phyloP scores from a whole-genome alignment of 2,329 filamentous ascomycete genomes.

The Trichoderma aggressivum region DNA sequence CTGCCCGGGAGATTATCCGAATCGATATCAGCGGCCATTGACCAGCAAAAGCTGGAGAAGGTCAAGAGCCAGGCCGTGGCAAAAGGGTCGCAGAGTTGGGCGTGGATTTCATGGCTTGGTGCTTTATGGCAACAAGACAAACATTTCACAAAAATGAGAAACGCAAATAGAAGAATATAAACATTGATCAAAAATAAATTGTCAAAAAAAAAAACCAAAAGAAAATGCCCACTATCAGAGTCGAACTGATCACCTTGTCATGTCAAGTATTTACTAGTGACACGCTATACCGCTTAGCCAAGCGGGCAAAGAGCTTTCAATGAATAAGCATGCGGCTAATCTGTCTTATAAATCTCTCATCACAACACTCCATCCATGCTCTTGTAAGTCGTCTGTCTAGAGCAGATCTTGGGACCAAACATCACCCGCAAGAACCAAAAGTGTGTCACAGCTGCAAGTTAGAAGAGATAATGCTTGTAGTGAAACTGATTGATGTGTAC shows the following conservation, averaged over 20 bases:
- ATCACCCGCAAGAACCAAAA: neutral
- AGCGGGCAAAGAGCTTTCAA: constrained; percentile 12
- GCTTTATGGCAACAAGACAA: neutral
- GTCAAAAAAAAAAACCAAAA: constrained; percentile 1
- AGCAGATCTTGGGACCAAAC: neutral
- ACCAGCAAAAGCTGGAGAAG: neutral
- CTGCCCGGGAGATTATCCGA: neutral
- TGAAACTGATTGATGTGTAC: too few relatives aligned
- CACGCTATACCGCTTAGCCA: constrained; percentile 21
- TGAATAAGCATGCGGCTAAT: neutral
- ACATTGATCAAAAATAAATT: neutral
- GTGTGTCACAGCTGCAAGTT: too few relatives aligned
- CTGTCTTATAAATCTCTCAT: neutral
- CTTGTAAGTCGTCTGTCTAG: neutral
- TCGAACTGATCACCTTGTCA: constrained; percentile 21
- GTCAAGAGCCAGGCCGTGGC: neutral
- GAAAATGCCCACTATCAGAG: constrained; percentile 18
- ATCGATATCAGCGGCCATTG: neutral
- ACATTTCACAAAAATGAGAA: neutral
- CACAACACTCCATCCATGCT: neutral
- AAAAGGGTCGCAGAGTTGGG: neutral
- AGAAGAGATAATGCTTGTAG: too few relatives aligned
- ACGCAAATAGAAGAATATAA: neutral
- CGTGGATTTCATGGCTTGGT: neutral
- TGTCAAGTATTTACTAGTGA: constrained; percentile 19